A percentile compares a stretch with the other conserved stretches of the same genome.
Evolutionary conservation across 768 basidiomycete genomes (phyloP).

Genomic region (Leucocoprinus leucothites): DNA sequence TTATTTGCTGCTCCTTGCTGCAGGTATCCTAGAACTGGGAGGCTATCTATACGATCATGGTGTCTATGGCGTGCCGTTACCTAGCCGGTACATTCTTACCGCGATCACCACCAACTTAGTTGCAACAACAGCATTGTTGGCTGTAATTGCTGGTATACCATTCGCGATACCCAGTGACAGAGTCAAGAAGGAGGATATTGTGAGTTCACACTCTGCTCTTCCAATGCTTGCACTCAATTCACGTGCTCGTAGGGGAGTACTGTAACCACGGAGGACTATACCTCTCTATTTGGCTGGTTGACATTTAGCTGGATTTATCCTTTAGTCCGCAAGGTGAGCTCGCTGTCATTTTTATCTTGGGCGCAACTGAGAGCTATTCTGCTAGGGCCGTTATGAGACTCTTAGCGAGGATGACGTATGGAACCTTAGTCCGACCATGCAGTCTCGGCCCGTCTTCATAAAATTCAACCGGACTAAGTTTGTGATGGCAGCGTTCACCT

Average conservation of each 20-base stretch:
- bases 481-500: conserved; percentile 8
- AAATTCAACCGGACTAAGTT: conserved; percentile 42
- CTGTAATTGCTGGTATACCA: conserved; percentile 58
- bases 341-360: not conserved
- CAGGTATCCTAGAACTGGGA: conserved; percentile 47
- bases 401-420: conserved; percentile 73
- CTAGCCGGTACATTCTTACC: conserved; percentile 25
- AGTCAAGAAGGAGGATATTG: conserved; percentile 57
- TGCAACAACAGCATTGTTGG: conserved; percentile 39
- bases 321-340: conserved; percentile 46
- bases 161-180: conserved; percentile 55
- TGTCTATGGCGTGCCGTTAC: conserved; percentile 41
- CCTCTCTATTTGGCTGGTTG: conserved; percentile 66
- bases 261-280: conserved; percentile 76
- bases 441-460: conserved; percentile 61
- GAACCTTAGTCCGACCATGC: conserved; percentile 64
- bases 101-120: conserved; percentile 40
- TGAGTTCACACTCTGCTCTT: conserved; percentile 29
- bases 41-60: conserved; percentile 50
- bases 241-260: conserved; percentile 38
- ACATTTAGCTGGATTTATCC: conserved; percentile 74
- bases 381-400: conserved; percentile 46
- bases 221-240: not conserved
- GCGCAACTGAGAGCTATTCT: not conserved
- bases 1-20: conserved; percentile 46